Evolutionary conservation across 2,329 filamentous ascomycete species (phyloP), one percentile per base, ranked within the genome.

Genomic region (Scleromitrula shiraiana): DNA sequence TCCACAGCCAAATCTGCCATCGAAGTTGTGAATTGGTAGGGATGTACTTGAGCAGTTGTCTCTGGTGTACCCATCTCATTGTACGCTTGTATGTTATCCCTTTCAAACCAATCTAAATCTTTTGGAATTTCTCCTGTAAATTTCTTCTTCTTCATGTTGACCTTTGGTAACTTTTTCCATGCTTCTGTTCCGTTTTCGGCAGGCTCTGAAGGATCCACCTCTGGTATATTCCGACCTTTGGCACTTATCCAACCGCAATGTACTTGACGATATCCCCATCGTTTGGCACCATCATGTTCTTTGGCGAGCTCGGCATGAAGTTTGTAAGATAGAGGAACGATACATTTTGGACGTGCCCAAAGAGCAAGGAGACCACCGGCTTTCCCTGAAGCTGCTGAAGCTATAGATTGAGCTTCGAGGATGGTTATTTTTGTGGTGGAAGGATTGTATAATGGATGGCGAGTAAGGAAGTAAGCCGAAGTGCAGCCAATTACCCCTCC

Each of bases 401-500:
- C 93, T 55, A 97, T 83, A 37, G 82, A 75, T 3, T 81, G 82
- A 0, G 93, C 89, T 71, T 98, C 93, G 46, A 97, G 75, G 24
- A 98, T 73, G 1, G 86, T 95, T 59, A 97, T 83, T 45, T 74
- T 82, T 65, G 95, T 87, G 45, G 78, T 77, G 19, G 76, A 68
- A 35, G 82, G 80, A 64, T 93, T 76, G 70, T 86, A 97, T 24
- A 77, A 81, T 23, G 87, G 82, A 65, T 97, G 90, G 54, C 87
- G 82, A 2, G 89, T 93, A 36, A 97, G 73, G 63, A 83, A 97
- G 67, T 97, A 97, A 50, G 91, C 90, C 5, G 87, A 89, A 41
- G 88, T 93, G 65, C 82, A 85, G 61, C 93, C 93, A 59, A 97
- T 95, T 54, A 97, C 89, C 59, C 91, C 91, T 57, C 89, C 91